These are phyloP conservation scores for Oxyria digyna DNA, from an alignment of 148 eudicot species.

Conservation along the genomic window DNA sequence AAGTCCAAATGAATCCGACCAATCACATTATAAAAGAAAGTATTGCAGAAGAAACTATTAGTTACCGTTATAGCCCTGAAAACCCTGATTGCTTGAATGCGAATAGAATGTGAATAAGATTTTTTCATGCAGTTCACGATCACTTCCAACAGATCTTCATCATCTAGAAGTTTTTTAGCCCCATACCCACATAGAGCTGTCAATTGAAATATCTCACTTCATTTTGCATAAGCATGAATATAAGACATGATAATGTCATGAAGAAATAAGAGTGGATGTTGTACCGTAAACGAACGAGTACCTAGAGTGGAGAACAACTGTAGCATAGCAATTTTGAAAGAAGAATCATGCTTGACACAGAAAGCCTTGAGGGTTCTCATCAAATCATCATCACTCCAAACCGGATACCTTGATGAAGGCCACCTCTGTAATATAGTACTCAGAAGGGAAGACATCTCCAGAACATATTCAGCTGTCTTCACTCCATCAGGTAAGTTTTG, in stretches of 20 bases:
- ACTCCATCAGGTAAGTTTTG: conserved; percentile 19
- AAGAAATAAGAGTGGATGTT: conserved; percentile 11
- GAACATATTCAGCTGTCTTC: conserved; percentile 34
- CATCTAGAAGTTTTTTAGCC: conserved; percentile 56
- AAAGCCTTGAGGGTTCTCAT: conserved; percentile 32
- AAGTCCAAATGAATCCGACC: neutral
- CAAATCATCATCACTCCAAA: conserved; percentile 50
- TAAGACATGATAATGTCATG: conserved; percentile 2
- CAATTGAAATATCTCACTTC: conserved; percentile 12
- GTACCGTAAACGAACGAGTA: conserved; percentile 26
- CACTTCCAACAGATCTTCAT: conserved; percentile 27
- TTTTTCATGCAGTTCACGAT: conserved; percentile 42
- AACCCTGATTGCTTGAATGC: conserved; percentile 49
- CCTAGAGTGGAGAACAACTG: conserved; percentile 74
- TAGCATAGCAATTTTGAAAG: conserved; percentile 43
- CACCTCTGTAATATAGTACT: conserved; percentile 69
- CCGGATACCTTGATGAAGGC: conserved; percentile 59
- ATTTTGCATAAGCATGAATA: conserved; percentile 6
- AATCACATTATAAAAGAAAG: neutral
- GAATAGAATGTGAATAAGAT: conserved; percentile 30
- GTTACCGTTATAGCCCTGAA: conserved; percentile 51
- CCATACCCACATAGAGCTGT: conserved; percentile 76
- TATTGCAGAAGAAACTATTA: neutral
- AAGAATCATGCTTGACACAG: conserved; percentile 23
- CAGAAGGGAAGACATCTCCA: conserved; percentile 52